Evolutionary conservation across 768 basidiomycete genomes (phyloP).

Genomic region (Agrocybe pediades): DNA sequence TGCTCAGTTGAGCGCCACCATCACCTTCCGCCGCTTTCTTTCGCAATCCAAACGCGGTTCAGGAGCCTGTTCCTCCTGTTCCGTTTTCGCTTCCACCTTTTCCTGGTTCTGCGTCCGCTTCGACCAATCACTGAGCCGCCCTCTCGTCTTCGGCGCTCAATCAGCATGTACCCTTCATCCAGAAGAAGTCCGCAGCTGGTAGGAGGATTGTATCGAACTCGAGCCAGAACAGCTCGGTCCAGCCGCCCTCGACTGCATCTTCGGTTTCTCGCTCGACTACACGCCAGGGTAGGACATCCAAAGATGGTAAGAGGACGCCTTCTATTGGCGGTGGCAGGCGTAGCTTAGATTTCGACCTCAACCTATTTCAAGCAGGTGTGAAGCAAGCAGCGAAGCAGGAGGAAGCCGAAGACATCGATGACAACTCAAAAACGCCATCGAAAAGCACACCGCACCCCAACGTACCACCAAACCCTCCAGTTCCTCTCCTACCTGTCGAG

Average conservation of each 20-base stretch:
- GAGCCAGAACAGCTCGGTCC: constrained; percentile 18
- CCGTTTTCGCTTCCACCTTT: constrained; percentile 21
- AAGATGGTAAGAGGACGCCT: constrained; percentile 3
- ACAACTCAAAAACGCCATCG: neutral
- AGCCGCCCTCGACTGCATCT: constrained; percentile 12
- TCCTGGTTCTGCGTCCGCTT: constrained; percentile 6
- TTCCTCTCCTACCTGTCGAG: constrained; percentile 27
- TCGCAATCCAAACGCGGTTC: neutral
- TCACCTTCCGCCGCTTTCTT: constrained; percentile 2
- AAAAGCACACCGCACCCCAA: neutral
- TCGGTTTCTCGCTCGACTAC: neutral
- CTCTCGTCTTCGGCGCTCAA: neutral
- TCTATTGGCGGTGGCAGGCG: constrained; percentile 6
- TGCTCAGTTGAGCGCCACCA: neutral
- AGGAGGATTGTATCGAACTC: constrained; percentile 13
- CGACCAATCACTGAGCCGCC: constrained; percentile 17
- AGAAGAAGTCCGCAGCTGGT: neutral
- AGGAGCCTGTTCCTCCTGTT: neutral
- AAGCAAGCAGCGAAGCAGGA: neutral
- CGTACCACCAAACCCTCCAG: neutral
- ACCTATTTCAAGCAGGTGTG: neutral
- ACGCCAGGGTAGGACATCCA: neutral
- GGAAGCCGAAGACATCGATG: neutral
- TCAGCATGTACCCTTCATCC: neutral
- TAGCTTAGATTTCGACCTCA: neutral